Conservation (phyloP, 2,329 filamentous ascomycete genomes). For the Rugonectria rugulosa region DNA sequence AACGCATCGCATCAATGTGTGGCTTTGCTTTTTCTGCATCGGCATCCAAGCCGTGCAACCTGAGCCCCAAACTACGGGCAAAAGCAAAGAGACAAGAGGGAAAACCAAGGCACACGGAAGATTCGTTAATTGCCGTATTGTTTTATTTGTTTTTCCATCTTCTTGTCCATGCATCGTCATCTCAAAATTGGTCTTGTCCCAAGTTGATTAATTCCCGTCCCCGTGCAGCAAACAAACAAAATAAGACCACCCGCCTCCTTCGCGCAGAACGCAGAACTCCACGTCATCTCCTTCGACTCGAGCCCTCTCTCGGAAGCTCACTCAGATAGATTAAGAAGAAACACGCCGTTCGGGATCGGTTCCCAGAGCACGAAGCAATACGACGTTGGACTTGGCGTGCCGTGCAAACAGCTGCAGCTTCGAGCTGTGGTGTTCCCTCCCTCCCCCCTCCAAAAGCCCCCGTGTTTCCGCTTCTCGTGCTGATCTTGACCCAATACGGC, state of each 20-base stretch:
- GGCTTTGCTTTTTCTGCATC: constrained; percentile 20
- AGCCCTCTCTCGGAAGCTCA: neutral
- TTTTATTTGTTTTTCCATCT: neutral
- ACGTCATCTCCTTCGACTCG: constrained; percentile 18
- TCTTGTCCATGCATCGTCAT: constrained; percentile 6
- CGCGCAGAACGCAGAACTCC: constrained; percentile 16
- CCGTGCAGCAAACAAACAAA: neutral
- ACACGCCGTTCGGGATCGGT: neutral
- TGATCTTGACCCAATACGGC: neutral
- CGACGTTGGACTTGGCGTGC: too few species aligned
- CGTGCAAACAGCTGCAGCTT: neutral
- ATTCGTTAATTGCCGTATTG: neutral
- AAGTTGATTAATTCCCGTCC: constrained; percentile 10
- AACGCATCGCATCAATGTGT: constrained; percentile 16
- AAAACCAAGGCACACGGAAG: neutral
- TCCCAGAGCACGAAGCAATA: too few species aligned
- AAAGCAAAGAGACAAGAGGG: neutral
- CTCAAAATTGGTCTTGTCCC: constrained; percentile 14
- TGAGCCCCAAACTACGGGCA: constrained; percentile 3
- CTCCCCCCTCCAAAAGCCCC: too few species aligned
- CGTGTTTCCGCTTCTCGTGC: neutral
- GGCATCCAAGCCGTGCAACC: constrained; percentile 5
- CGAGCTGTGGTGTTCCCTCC: constrained; percentile 8
- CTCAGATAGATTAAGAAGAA: constrained; percentile 8
- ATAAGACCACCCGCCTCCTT: neutral